Base-by-base conservation (phyloP, 202 grass and related monocot species). In the Elaeis oleifera region DNA sequence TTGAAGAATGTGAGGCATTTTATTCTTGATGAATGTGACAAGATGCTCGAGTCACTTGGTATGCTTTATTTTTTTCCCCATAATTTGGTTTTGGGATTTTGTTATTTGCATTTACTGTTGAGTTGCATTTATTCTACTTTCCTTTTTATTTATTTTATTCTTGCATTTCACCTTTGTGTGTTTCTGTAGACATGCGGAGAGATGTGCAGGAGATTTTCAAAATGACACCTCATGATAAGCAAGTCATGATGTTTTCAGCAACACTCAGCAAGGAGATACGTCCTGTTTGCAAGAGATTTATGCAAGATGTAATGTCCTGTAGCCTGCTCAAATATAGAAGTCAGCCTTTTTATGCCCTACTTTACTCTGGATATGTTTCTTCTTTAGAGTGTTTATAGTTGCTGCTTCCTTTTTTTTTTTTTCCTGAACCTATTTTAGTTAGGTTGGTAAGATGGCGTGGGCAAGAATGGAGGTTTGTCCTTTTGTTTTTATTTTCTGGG, bases 161-260 rank as follows among this genome's bases (percentile, higher is more conserved):
- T 13, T 44, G 1, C 9, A 14, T 44, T 44, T 44, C 36, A 44
- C 36, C 36, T 44, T 44, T 32, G 14, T 26, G 6, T 25, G 63
- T 26, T 63, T 32, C 51, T 89, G 71, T 80, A 97, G 94, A 94
- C 52, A 99, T 99, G 94, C 67, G 94, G 49, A 99, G 82, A 39
- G 94, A 99, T 65, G 94, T 99, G 14, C 94, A 99, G 75, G 94
- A 99, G 77, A 99, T 99, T 24, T 99, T 99, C 65, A 99, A 99
- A 80, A 89, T 94, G 94, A 99, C 94, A 60, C 94, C 94, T 60
- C 94, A 99, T 70, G 94, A 99, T 58, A 99, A 99, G 72, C 88
- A 99, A 61, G 94, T 99, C 32, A 99, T 99, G 94, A 99, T 99
- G 94, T 94, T 99, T 79, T 99, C 94, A 54, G 94, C 94, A 51